Conservation (phyloP, 2,329 filamentous ascomycete genomes). For the Cladosporium sp. region DNA sequence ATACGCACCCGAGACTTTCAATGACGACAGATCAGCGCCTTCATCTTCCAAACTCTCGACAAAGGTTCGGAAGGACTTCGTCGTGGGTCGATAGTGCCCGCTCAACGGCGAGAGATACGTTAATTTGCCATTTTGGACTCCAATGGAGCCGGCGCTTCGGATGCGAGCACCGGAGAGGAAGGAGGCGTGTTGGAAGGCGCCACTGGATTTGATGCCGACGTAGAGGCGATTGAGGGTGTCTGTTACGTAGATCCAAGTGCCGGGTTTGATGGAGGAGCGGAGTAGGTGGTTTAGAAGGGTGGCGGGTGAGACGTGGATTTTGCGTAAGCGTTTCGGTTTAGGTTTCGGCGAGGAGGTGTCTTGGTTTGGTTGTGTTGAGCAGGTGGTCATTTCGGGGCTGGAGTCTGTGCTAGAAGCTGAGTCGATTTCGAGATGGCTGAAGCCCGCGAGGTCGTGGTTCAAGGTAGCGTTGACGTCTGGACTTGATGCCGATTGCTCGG, state of each 20-base stretch:
- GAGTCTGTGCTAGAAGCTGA: neutral
- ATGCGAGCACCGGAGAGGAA: conserved; percentile 82
- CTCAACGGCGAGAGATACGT: conserved; percentile 62
- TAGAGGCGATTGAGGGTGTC: conserved; percentile 82
- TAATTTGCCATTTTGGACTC: conserved; percentile 74
- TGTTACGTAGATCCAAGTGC: conserved; percentile 89
- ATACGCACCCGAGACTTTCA: conserved; percentile 76
- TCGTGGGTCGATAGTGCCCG: conserved; percentile 81
- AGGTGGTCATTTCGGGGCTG: conserved; percentile 7
- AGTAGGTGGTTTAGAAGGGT: conserved; percentile 75
- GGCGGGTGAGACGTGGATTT: conserved; percentile 63
- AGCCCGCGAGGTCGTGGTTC: neutral
- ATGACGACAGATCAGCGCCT: conserved; percentile 71
- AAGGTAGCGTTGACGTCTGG: neutral
- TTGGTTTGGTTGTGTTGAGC: too few relatives aligned
- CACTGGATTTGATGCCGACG: conserved; percentile 81
- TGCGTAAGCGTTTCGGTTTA: conserved; percentile 40
- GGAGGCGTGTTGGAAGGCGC: conserved; percentile 86
- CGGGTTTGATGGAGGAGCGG: conserved; percentile 71
- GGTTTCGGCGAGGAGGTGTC: neutral
- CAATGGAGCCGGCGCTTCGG: conserved; percentile 75
- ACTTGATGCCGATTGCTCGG: too few relatives aligned
- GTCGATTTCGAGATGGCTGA: conserved; percentile 8
- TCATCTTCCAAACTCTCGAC: conserved; percentile 65
- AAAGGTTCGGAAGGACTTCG: conserved; percentile 76